Conservation (phyloP, 2,329 filamentous ascomycete species). For the Hypoxylon sp. region DNA sequence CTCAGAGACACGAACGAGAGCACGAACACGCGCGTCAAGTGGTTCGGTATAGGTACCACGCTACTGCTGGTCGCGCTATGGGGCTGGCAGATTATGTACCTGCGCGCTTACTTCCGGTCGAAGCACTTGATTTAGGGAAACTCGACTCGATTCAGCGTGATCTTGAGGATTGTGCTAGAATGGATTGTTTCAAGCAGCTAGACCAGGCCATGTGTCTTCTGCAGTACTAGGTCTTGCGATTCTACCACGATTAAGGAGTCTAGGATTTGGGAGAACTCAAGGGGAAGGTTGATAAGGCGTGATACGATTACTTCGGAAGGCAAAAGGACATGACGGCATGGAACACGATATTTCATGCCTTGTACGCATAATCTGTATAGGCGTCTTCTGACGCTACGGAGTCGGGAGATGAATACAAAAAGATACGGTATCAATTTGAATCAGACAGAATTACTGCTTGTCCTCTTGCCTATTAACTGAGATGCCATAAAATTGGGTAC, state of each 20-base stretch:
- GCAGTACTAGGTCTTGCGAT: constrained; percentile 13
- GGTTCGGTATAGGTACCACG: constrained; percentile 96
- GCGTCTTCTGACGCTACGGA: constrained; percentile 42
- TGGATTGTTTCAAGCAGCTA: constrained; percentile 11
- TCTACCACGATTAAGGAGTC: constrained; percentile 28
- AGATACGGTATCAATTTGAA: constrained; percentile 38
- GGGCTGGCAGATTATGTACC: constrained; percentile 97
- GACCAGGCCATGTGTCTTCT: constrained; percentile 7
- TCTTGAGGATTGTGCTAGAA: constrained; percentile 5
- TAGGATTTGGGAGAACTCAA: constrained; percentile 25
- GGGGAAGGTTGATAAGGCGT: constrained; percentile 22
- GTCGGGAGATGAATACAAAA: constrained; percentile 45
- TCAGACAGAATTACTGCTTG: background rate
- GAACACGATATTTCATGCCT: constrained; percentile 44
- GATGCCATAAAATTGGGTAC: background rate
- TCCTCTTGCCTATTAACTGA: background rate
- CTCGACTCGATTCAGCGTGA: background rate
- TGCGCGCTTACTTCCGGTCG: constrained; percentile 94
- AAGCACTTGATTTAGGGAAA: constrained; percentile 53
- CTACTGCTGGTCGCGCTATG: constrained; percentile 89
- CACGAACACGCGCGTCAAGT: constrained; percentile 98
- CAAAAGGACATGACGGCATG: constrained; percentile 41
- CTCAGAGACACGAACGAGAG: constrained; percentile 99
- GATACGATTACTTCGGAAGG: constrained; percentile 32
- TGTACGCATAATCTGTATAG: constrained; percentile 53